A percentile compares a stretch with the other conserved stretches of the same genome.
These are phyloP conservation scores for Leccinum uliginosum DNA, from an alignment of 768 basidiomycete genomes.

Conservation along the genomic window DNA sequence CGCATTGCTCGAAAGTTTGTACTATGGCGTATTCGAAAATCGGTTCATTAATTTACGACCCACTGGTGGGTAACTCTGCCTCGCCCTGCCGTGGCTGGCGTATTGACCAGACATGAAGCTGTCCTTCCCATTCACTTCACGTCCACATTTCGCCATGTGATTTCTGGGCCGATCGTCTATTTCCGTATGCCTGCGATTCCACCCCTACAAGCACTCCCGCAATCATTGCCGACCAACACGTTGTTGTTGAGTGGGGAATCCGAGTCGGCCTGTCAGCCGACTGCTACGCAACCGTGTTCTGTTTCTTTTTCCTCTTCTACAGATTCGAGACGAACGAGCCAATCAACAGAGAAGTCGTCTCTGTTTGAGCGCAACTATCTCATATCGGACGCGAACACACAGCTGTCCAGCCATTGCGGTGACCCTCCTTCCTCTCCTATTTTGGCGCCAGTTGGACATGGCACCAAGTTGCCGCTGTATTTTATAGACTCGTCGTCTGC, in stretches of 20 bases:
- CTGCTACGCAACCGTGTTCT: constrained; percentile 37
- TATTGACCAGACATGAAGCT: constrained; percentile 36
- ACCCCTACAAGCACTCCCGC: constrained; percentile 48
- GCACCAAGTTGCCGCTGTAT: constrained; percentile 32
- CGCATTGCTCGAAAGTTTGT: constrained; percentile 63
- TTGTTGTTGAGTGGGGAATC: constrained; percentile 19
- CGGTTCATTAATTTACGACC: constrained; percentile 71
- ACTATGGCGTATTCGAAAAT: constrained; percentile 61
- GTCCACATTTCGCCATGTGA: constrained; percentile 65
- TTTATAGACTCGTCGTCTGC: constrained; percentile 45
- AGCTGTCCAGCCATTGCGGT: constrained; percentile 16
- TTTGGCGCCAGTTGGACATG: constrained; percentile 7
- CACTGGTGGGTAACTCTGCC: constrained; percentile 44
- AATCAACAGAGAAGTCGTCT: constrained; percentile 32
- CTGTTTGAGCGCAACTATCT: constrained; percentile 29
- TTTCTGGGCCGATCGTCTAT: constrained; percentile 53
- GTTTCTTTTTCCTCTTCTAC: constrained; percentile 54
- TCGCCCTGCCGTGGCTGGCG: neutral
- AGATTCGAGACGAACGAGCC: constrained; percentile 32
- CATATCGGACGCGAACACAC: constrained; percentile 22
- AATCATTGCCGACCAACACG: constrained; percentile 24
- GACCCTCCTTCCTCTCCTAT: constrained; percentile 19
- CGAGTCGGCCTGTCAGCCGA: constrained; percentile 17
- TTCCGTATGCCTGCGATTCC: constrained; percentile 71
- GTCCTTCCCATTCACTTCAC: constrained; percentile 67